Percentiles rank a stretch among this genome's conserved stretches.
phyloP scores from a whole-genome alignment of 768 basidiomycete genomes.

The Lentinus tigrinus region DNA sequence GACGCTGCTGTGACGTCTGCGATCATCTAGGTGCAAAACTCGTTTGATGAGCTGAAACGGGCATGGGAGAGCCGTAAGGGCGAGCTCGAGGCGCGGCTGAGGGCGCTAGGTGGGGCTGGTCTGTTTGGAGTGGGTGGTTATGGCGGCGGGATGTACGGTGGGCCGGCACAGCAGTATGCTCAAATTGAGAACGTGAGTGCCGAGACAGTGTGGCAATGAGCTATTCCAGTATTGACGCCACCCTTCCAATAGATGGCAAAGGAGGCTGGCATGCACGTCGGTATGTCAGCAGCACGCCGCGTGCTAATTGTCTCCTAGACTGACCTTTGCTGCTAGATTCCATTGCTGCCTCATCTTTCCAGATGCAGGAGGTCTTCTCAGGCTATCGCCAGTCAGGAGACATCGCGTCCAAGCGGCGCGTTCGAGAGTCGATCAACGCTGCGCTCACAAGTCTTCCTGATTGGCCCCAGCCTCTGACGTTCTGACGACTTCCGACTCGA shows the following conservation, averaged over 20 bases:
- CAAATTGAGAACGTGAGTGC: constrained; percentile 58
- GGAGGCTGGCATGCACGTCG: constrained; percentile 29
- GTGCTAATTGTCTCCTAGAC: not conserved
- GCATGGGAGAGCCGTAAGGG: constrained; percentile 63
- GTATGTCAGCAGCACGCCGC: constrained; percentile 16
- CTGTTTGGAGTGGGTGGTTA: constrained; percentile 32
- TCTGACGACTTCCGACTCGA: not conserved
- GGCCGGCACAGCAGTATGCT: constrained; percentile 42
- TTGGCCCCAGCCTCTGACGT: constrained; percentile 50
- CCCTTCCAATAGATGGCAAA: constrained; percentile 24
- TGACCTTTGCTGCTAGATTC: constrained; percentile 41
- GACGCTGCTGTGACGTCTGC: not conserved
- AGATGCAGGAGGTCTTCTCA: constrained; percentile 71
- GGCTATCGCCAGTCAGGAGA: constrained; percentile 78
- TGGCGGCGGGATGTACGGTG: constrained; percentile 22
- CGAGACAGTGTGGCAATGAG: too few species aligned
- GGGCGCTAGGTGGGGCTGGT: constrained; percentile 45
- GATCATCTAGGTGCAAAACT: constrained; percentile 43
- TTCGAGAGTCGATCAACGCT: constrained; percentile 77
- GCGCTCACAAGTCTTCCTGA: constrained; percentile 70
- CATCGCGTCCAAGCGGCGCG: constrained; percentile 66
- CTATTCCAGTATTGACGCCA: not conserved
- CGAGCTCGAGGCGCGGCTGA: constrained; percentile 49
- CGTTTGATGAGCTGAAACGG: constrained; percentile 63
- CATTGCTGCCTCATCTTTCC: constrained; percentile 67